phyloP scores from a whole-genome alignment of 257 asterid genomes.

The Solanum paucissectum region DNA sequence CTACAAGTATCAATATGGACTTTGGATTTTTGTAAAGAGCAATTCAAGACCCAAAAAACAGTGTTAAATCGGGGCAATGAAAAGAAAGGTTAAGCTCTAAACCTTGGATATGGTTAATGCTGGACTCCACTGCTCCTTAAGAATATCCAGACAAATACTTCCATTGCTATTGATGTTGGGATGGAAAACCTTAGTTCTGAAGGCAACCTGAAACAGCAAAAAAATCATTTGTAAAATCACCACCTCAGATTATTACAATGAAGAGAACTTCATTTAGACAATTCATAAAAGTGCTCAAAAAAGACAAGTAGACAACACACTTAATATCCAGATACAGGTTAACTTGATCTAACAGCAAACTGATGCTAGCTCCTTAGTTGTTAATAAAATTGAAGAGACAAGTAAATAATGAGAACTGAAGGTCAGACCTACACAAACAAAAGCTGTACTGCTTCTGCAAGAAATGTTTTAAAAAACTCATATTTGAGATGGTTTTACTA shows the following conservation, averaged over 20 bases:
- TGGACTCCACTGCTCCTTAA: constrained; percentile 83
- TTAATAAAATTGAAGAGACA: neutral
- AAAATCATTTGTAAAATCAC: neutral
- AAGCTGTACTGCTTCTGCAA: neutral
- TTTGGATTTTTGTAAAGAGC: neutral
- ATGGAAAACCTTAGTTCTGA: constrained; percentile 72
- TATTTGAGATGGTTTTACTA: neutral
- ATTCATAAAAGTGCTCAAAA: neutral
- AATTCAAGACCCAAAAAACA: neutral
- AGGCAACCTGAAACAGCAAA: constrained; percentile 45
- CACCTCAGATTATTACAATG: neutral
- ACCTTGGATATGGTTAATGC: constrained; percentile 82
- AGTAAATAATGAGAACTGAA: neutral
- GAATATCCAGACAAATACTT: constrained; percentile 75
- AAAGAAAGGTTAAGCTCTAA: neutral
- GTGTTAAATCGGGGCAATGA: neutral
- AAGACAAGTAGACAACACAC: neutral
- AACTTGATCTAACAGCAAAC: neutral
- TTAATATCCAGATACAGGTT: neutral
- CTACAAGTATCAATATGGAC: neutral
- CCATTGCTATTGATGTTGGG: constrained; percentile 82
- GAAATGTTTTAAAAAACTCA: neutral
- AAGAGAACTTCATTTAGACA: neutral
- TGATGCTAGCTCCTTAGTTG: neutral
- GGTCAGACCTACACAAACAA: neutral